A percentile compares a stretch with the other conserved stretches of the same genome.
Conservation (phyloP, 2,329 filamentous ascomycete species). For the Aspergillus luchuensis region DNA sequence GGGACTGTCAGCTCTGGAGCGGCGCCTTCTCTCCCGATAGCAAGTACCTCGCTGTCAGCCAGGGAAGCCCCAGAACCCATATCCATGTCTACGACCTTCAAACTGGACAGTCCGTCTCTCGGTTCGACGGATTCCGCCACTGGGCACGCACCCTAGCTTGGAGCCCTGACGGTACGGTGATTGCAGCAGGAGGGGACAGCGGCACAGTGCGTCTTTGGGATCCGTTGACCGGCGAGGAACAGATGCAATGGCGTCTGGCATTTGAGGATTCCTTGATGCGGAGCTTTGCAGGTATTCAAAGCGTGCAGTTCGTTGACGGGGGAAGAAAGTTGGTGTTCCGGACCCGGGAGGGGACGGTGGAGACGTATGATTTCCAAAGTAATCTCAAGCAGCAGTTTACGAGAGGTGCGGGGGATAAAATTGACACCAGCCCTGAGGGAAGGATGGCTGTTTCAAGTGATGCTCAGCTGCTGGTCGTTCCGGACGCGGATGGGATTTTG, state of each 20-base stretch:
- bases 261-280: constrained; percentile 1
- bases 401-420: neutral
- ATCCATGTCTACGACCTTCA: constrained; percentile 12
- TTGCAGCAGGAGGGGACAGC: neutral
- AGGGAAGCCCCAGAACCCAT: constrained; percentile 8
- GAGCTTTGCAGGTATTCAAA: neutral
- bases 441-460: constrained; percentile 9
- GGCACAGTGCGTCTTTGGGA: constrained; percentile 11
- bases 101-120: neutral
- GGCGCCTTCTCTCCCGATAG: constrained; percentile 16
- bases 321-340: constrained; percentile 4
- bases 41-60: constrained; percentile 12
- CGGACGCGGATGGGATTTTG: constrained; percentile 11
- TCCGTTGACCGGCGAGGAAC: constrained; percentile 12
- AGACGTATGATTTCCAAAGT: constrained; percentile 13
- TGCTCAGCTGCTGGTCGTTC: constrained; percentile 9
- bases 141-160: constrained; percentile 6
- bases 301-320: constrained; percentile 3
- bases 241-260: constrained; percentile 8
- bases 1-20: constrained; percentile 8
- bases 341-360: constrained; percentile 13
- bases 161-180: constrained; percentile 13
- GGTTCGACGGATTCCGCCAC: neutral
- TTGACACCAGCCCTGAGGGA: neutral
- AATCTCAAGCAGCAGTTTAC: constrained; percentile 16